phyloP scores from a whole-genome alignment of 2,329 filamentous ascomycete genomes.

The Exophiala sp. region DNA sequence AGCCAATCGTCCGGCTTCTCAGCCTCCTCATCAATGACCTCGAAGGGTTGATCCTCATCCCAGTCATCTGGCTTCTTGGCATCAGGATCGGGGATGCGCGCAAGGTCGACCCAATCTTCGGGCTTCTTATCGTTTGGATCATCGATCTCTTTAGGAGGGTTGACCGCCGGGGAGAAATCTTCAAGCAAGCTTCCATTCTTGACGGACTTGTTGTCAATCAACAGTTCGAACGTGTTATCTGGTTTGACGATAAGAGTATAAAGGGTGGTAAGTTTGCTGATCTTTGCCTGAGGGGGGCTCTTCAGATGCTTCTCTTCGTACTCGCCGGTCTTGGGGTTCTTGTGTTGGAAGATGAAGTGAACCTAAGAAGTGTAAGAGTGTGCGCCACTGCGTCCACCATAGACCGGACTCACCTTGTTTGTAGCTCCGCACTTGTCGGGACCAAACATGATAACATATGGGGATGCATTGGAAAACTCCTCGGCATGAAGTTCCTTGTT shows the following conservation, averaged over 20 bases:
- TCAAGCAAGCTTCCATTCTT: conserved; percentile 89
- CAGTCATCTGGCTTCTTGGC: conserved; percentile 96
- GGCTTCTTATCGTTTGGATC: conserved; percentile 92
- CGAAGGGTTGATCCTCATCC: conserved; percentile 96
- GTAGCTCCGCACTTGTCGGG: conserved; percentile 98
- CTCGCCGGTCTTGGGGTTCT: conserved; percentile 99
- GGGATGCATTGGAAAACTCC: conserved; percentile 95
- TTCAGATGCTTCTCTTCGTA: conserved; percentile 99
- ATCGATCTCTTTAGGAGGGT: conserved; percentile 90
- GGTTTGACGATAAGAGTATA: conserved; percentile 96
- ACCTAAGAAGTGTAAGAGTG: conserved; percentile 40
- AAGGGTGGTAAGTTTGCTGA: conserved; percentile 84
- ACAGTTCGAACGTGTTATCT: conserved; percentile 90
- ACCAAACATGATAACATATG: conserved; percentile 99
- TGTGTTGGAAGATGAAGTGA: conserved; percentile 99
- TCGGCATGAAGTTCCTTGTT: conserved; percentile 95
- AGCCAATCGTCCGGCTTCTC: conserved; percentile 94
- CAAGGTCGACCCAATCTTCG: conserved; percentile 89
- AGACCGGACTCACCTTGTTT: conserved; percentile 69
- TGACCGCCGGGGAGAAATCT: conserved; percentile 89
- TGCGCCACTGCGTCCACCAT: background rate
- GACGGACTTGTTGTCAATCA: conserved; percentile 81
- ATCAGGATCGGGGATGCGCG: conserved; percentile 83
- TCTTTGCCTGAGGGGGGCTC: conserved; percentile 74
- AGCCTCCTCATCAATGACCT: conserved; percentile 91